These are phyloP conservation scores for Lizonia empirigonia DNA, from an alignment of 2,329 filamentous ascomycete genomes.

Conservation along the genomic window DNA sequence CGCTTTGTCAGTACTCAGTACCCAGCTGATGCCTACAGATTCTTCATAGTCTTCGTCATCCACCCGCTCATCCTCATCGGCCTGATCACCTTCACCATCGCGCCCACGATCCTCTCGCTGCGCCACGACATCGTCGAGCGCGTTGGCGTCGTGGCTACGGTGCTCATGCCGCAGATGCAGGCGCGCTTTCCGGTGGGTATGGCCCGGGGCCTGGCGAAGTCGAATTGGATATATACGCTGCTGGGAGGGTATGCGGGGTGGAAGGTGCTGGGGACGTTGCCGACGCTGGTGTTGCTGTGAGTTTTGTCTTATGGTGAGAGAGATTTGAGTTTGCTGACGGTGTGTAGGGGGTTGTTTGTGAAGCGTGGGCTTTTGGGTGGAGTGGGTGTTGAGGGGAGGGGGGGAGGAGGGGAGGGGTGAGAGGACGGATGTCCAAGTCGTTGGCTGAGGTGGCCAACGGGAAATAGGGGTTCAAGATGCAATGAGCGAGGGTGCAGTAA, in stretches of 20 bases:
- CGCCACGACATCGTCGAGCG: not conserved
- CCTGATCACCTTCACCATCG: slow-evolving; percentile 11
- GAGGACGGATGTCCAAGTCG: slow-evolving; percentile 7
- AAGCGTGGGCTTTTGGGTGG: not conserved
- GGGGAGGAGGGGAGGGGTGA: not conserved
- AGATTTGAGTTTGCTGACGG: not conserved
- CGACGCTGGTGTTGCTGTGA: not conserved
- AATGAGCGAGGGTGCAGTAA: too few relatives aligned
- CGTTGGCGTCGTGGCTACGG: not conserved
- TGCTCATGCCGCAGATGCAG: not conserved
- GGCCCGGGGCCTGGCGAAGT: not conserved
- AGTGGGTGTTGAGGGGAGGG: not conserved
- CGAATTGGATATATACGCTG: not conserved
- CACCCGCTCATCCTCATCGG: slow-evolving; percentile 2
- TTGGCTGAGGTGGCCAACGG: too few relatives aligned
- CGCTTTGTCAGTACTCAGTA: not conserved
- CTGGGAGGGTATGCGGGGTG: slow-evolving; percentile 4
- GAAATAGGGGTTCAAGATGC: too few relatives aligned
- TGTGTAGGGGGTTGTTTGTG: not conserved
- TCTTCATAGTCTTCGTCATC: not conserved
- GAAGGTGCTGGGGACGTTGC: slow-evolving; percentile 1
- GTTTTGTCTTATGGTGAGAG: not conserved
- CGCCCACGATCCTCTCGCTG: slow-evolving; percentile 3
- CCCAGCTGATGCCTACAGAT: not conserved
- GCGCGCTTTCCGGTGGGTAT: not conserved